Conservation (phyloP, 331 rosid species). For the Quercus phellos region DNA sequence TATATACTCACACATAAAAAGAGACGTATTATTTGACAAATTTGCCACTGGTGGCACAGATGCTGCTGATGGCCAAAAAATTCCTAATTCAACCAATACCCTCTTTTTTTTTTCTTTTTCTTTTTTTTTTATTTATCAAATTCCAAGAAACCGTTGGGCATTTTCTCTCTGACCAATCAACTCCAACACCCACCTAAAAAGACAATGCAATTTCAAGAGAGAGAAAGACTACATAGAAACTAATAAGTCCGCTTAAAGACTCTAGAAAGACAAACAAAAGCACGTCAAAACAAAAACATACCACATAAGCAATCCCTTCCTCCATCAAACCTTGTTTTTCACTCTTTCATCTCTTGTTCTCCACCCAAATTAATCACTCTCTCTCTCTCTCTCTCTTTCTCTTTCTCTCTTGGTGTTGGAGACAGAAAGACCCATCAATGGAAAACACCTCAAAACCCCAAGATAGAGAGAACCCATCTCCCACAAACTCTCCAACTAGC, state of each 20-base stretch:
- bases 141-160: conserved; percentile 25
- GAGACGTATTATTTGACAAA: conserved; percentile 3
- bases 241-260: no score
- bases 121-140: conserved; percentile 11
- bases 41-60: conserved; percentile 27
- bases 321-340: conserved; percentile 51
- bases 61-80: conserved; percentile 27
- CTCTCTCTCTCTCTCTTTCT: background rate
- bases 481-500: conserved; percentile 66
- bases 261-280: background rate
- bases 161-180: conserved; percentile 39
- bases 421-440: conserved; percentile 38
- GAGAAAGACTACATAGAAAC: background rate
- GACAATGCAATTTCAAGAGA: conserved; percentile 9
- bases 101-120: background rate
- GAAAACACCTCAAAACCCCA: conserved; percentile 57
- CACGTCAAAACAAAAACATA: conserved; percentile 40
- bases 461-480: conserved; percentile 62
- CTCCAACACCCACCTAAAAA: conserved; percentile 19
- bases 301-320: conserved; percentile 36
- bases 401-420: background rate
- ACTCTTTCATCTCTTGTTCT: conserved; percentile 37
- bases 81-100: conserved; percentile 35
- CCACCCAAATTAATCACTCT: conserved; percentile 24
- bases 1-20: background rate